These are phyloP conservation scores for Apophysomyces elegans DNA, from an alignment of 371 early-diverging fungal species.

Conservation along the genomic window DNA sequence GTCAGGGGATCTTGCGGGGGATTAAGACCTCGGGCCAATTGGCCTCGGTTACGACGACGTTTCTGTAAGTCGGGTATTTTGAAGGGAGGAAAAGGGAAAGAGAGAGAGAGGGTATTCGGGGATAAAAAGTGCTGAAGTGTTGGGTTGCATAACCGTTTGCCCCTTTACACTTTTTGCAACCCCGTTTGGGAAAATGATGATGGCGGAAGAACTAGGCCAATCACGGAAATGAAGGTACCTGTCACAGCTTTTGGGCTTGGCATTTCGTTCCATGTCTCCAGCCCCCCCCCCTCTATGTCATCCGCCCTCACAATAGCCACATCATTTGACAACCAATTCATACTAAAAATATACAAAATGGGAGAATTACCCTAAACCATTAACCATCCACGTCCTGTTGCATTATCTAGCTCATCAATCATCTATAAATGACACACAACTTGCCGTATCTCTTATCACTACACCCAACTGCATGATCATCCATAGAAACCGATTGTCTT, in stretches of 20 bases:
- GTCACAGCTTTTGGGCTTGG: neutral
- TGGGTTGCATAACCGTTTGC: slow-evolving; percentile 4
- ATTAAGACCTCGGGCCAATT: slow-evolving; percentile 1
- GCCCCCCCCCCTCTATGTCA: too few relatives aligned
- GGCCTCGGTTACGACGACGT: slow-evolving; percentile 10
- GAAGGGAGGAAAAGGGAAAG: neutral
- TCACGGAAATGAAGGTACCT: neutral
- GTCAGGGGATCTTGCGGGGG: neutral
- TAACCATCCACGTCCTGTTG: too few relatives aligned
- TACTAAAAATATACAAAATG: too few relatives aligned
- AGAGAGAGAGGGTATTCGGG: slow-evolving; percentile 2
- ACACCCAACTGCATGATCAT: too few relatives aligned
- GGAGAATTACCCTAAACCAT: too few relatives aligned
- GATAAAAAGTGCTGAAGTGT: slow-evolving; percentile 2
- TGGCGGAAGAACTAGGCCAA: neutral
- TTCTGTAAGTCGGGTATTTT: slow-evolving; percentile 8
- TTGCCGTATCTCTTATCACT: too few relatives aligned
- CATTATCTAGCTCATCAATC: too few relatives aligned
- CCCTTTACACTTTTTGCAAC: neutral
- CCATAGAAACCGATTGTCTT: too few relatives aligned
- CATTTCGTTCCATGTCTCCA: too few relatives aligned
- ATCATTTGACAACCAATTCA: too few relatives aligned
- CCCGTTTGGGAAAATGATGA: slow-evolving; percentile 1
- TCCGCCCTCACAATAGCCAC: too few relatives aligned
- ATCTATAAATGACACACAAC: too few relatives aligned